A percentile compares a stretch with the other conserved stretches of the same genome.
Evolutionary conservation across 371 early-diverging fungal species (phyloP).

Genomic region (Thermomucor indicae-seudaticae): DNA sequence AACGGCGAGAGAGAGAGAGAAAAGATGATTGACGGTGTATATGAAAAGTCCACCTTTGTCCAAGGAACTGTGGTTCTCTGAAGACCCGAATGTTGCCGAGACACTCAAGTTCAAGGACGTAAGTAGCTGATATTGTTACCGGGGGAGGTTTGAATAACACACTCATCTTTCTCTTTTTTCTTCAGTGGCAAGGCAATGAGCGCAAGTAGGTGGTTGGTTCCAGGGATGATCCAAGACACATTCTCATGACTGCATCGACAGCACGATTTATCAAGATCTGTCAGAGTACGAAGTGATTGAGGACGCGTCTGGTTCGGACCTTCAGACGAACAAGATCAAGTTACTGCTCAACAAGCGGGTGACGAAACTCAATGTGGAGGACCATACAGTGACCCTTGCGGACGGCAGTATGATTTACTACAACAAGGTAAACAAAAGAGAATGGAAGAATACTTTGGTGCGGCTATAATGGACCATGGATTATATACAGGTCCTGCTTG

Average conservation of each 20-base stretch:
- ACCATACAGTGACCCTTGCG: conserved; percentile 54
- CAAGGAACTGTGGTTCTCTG: conserved; percentile 76
- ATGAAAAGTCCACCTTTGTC: conserved; percentile 55
- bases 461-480: neutral
- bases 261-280: conserved; percentile 34
- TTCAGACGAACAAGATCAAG: conserved; percentile 44
- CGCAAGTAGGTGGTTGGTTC: conserved; percentile 37
- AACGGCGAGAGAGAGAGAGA: conserved; percentile 4
- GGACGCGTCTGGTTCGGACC: conserved; percentile 39
- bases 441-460: too few relatives aligned
- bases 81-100: conserved; percentile 40
- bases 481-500: conserved; percentile 49
- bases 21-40: neutral
- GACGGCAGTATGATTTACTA: conserved; percentile 61
- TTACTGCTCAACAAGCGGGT: conserved; percentile 47
- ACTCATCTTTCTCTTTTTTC: neutral
- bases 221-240: neutral
- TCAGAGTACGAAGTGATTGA: conserved; percentile 37
- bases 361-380: conserved; percentile 56
- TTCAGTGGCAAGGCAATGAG: conserved; percentile 64
- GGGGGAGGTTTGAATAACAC: neutral
- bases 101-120: conserved; percentile 62
- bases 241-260: neutral
- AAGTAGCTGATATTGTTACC: conserved; percentile 9
- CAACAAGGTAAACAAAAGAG: conserved; percentile 41